Base-by-base conservation (phyloP, 129 eudicot species). In the Centrapalus pauciflorus region DNA sequence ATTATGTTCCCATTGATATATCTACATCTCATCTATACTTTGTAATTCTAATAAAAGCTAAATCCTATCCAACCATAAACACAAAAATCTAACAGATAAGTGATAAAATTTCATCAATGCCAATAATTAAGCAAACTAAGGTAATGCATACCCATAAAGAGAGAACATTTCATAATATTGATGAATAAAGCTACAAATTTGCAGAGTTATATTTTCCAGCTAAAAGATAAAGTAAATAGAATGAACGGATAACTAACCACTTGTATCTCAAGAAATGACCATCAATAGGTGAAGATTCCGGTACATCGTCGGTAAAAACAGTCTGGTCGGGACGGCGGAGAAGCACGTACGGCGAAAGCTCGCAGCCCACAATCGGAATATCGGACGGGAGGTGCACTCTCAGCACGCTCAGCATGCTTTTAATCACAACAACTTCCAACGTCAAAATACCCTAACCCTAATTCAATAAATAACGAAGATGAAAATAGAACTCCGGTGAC, bases 371-470 rank as follows among this genome's bases (percentile, higher is more conserved):
- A 50, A 87, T 87, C 45, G 95, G 95, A 75, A 87, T 87, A 48
- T 87, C 95, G 71, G 95, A 87, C 79, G 95, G 95, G 8, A 87
- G 87, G 64, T 87, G 87, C 64, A 87, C 90, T 64, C 95, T 59
- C 33, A 83, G 76, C 87, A 87, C 87, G 43, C 79, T 82, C 90
- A 90, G 83, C 97, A 90, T 90, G 58, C 79, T 80, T 51, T 56
- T 43, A 75, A 69, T 68, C 75, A 54, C 79, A 67, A 30, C 48
- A 40, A 71, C 34, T 32, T 40, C 61, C 59, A 13, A 9, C 13
- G 26, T 65, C 59, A 45, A 40, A 38, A 34, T 61, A 67, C 54
- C 52, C 51, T 57, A 76, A 84, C 70, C 79, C 82, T 67, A 70
- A 64, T 32, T 17, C 77, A 7, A 63, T 32, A 54, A 54, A n/a